Conservation (phyloP, 1,284 basidiomycete species). For the Rhodofomes roseus region DNA sequence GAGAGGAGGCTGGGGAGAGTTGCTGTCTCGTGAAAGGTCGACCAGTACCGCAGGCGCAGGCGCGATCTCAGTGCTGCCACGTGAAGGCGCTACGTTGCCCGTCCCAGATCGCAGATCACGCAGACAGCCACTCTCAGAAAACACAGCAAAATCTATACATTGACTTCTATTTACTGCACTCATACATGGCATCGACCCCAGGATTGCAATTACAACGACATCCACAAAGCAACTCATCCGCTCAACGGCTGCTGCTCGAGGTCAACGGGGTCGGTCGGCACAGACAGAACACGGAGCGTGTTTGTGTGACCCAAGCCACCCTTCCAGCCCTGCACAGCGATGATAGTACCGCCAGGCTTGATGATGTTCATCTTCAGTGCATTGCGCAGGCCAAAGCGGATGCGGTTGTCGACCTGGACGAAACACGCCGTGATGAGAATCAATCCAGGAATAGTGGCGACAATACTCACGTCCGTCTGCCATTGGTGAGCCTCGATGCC, state of each 20-base stretch:
- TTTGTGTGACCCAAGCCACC: conserved; percentile 94
- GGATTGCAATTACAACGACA: background rate
- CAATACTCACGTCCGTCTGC: conserved; percentile 87
- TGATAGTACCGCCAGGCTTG: conserved; percentile 85
- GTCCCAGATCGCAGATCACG: background rate
- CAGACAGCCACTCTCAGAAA: background rate
- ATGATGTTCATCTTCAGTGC: conserved; percentile 90
- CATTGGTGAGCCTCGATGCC: conserved; percentile 88
- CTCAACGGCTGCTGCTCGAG: conserved; percentile 72
- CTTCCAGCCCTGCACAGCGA: conserved; percentile 99
- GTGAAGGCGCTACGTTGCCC: background rate
- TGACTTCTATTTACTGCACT: background rate
- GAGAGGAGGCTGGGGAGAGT: conserved; percentile 10
- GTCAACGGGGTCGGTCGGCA: conserved; percentile 85
- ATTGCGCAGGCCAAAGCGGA: conserved; percentile 86
- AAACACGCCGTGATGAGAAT: conserved; percentile 6
- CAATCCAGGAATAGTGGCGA: conserved; percentile 21
- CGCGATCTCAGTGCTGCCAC: conserved; percentile 10
- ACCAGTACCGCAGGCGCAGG: conserved; percentile 9
- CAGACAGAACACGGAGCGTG: conserved; percentile 75
- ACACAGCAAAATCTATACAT: background rate
- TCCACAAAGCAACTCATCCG: background rate
- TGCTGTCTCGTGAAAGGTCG: conserved; percentile 1
- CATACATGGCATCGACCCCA: background rate
- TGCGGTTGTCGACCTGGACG: conserved; percentile 80